Base-by-base conservation (phyloP, 2,329 filamentous ascomycete genomes). In the Aureobasidium sp. region DNA sequence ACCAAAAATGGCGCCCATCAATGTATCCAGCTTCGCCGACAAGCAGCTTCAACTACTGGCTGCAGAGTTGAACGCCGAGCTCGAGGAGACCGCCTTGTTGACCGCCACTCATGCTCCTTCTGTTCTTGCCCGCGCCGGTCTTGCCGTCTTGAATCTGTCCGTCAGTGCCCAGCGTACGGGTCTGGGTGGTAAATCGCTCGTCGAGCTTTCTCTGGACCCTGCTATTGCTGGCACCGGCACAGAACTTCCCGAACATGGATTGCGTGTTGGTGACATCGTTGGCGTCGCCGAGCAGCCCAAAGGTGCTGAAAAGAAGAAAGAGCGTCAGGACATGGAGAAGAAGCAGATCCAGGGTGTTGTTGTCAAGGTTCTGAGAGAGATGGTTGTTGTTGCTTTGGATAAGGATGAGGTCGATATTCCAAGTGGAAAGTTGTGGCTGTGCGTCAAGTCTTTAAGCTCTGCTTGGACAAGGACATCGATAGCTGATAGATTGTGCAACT, bases 131-230 rank as follows among this genome's bases (percentile, higher is more conserved):
- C 82, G 85, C 55, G 86, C 86, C 5, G 88, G 88, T n/a, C 77
- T 89, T 35, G 88, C 88, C 27, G 75, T 93, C 61, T 81, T 83
- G 14, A 91, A 90, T 68, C 80, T 97, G 7, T 73, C 80, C 27
- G 73, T 95, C 29, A 74, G 79, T 10, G 84, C 86, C 16, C 86
- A 87, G 65, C 84, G 90, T 25, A 98, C 93, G 0, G 93, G 93
- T 0, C 76, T 96, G 32, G 93, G 90, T 14, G 93, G 93, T n/a
- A 87, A 89, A 59, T 89, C 88, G 0, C 85, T 98, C 1, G 73
- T 96, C 3, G 90, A 96, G 67, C 81, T 98, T 5, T 74, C 72
- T 14, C 74, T 81, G 0, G 91, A 96, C 63, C 71, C 80, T n/a
- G 86, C 89, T 0, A 79, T 85, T 2, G 76, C 79, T 3, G 68